Conservation (phyloP, 2,329 filamentous ascomycete species). For the Xylaria sp. region DNA sequence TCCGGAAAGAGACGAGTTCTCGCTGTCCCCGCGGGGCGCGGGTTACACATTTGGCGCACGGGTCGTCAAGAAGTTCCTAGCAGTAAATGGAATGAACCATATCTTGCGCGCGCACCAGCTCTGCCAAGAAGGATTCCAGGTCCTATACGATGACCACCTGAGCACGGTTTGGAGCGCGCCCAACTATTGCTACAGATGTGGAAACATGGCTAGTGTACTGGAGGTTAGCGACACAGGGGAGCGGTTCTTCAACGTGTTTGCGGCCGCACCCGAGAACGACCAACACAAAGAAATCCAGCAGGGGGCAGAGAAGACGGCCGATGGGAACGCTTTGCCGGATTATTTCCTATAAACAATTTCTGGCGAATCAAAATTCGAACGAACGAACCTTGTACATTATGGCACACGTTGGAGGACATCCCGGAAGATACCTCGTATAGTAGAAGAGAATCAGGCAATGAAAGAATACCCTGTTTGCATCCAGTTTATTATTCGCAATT, state of each 20-base stretch:
- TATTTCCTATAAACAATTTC: slow-evolving; percentile 63
- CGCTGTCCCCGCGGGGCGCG: slow-evolving; percentile 86
- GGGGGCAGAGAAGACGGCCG: slow-evolving; percentile 70
- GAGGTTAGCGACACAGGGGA: slow-evolving; percentile 94
- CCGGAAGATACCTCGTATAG: neutral
- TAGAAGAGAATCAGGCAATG: neutral
- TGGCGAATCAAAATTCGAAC: neutral
- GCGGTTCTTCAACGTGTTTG: slow-evolving; percentile 96
- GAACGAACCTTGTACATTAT: neutral
- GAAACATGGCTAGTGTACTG: slow-evolving; percentile 94
- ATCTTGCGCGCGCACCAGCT: slow-evolving; percentile 97
- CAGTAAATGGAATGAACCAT: slow-evolving; percentile 97
- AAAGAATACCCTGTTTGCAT: slow-evolving; percentile 16
- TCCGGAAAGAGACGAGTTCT: slow-evolving; percentile 96
- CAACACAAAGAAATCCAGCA: slow-evolving; percentile 83
- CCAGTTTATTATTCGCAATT: slow-evolving; percentile 1
- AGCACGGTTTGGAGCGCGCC: slow-evolving; percentile 98
- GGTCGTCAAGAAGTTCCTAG: slow-evolving; percentile 96
- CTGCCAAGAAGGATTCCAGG: slow-evolving; percentile 96
- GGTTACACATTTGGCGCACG: slow-evolving; percentile 98
- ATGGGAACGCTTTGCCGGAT: slow-evolving; percentile 66
- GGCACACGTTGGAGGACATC: neutral
- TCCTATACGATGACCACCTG: slow-evolving; percentile 90
- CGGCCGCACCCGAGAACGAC: slow-evolving; percentile 95
- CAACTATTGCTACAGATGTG: slow-evolving; percentile 94